Percentiles rank a stretch among this genome's conserved stretches.
Evolutionary conservation across 1,139 yeast species (phyloP).

Genomic region (Geotrichum phurueaensis): DNA sequence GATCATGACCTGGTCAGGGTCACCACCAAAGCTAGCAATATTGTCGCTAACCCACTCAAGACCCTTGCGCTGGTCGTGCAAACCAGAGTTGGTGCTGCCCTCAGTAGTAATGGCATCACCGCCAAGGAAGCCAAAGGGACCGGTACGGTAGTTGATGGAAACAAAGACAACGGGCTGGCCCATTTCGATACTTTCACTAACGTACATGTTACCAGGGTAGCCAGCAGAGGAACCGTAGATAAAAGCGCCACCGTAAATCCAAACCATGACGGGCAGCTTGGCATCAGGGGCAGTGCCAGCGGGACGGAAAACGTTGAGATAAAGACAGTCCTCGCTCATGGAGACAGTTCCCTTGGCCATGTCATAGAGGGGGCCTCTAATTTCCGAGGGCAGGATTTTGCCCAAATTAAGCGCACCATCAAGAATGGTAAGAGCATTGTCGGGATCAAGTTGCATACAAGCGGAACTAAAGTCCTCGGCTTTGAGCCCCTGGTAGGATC

Average conservation of each 20-base stretch:
- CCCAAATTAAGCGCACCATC: not conserved
- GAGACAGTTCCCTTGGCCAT: not conserved
- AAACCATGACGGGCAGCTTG: constrained; percentile 33
- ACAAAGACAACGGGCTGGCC: constrained; percentile 25
- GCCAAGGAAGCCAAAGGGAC: constrained; percentile 31
- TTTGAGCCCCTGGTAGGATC: constrained; percentile 5
- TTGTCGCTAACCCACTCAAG: constrained; percentile 34
- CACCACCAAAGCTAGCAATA: constrained; percentile 34
- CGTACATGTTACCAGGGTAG: constrained; percentile 20
- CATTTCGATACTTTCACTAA: constrained; percentile 23
- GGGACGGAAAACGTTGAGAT: constrained; percentile 23
- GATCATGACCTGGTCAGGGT: constrained; percentile 30
- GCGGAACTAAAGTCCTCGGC: constrained; percentile 1
- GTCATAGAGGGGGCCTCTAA: constrained; percentile 4
- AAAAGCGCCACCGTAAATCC: constrained; percentile 39
- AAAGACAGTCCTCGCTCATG: constrained; percentile 27
- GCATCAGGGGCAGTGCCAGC: constrained; percentile 12
- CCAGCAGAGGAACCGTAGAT: constrained; percentile 22
- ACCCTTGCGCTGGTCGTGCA: constrained; percentile 33
- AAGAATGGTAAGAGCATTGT: not conserved
- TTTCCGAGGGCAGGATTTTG: not conserved
- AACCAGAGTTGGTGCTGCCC: constrained; percentile 26
- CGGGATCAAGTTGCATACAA: constrained; percentile 9
- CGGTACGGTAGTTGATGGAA: constrained; percentile 28
- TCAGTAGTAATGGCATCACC: constrained; percentile 21